Base-by-base conservation (phyloP, 192 early-diverging fungal species). In the Spizellomyces punctatus region DNA sequence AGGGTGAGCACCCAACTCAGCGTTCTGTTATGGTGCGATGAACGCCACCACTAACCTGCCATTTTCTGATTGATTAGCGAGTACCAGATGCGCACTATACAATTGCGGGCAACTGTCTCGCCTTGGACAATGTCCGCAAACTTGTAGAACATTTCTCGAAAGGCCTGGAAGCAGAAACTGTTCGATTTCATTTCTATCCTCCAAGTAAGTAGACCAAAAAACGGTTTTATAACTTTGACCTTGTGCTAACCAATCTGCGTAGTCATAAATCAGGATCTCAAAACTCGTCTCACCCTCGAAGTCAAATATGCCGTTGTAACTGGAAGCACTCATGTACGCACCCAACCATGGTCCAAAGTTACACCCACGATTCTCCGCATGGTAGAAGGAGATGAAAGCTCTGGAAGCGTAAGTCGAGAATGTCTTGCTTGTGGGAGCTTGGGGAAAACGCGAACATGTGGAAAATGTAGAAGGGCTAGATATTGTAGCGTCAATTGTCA, bases 401-500 rank as follows among this genome's bases (percentile, higher is more conserved):
- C 16, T 22, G 67, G 56, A 6, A 67, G 71, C 55, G 46, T 77
- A 52, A 65, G 66, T 17, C 27, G 52, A 14, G 77, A 77, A 47
- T 77, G 77, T 48, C 17, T 76, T 19, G 74, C 68, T 47, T 77
- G 77, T 58, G 67, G 71, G 44, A 66, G 75, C 36, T 19, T 57
- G 12, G 74, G 73, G 21, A 63, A 75, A 47, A 77, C 74, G 7
- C 58, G 46, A n/a, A 66, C 69, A 12, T 79, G 77, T 48, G 62
- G 61, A 8, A 74, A 74, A 46, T 79, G 77, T 49, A 54, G 19
- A 43, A 46, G 17, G 5, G 69, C 64, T 17, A 6, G 77, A 49
- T 79, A 79, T 46, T 79, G 77, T 67, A 66, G 74, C n/a, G 76
- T 66, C n/a, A 79, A 79, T 61, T 79, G 77, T 71, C 77, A 79